These are phyloP conservation scores for Chlorella variabilis DNA, from an alignment of 163 green algal species.

Conservation along the genomic window DNA sequence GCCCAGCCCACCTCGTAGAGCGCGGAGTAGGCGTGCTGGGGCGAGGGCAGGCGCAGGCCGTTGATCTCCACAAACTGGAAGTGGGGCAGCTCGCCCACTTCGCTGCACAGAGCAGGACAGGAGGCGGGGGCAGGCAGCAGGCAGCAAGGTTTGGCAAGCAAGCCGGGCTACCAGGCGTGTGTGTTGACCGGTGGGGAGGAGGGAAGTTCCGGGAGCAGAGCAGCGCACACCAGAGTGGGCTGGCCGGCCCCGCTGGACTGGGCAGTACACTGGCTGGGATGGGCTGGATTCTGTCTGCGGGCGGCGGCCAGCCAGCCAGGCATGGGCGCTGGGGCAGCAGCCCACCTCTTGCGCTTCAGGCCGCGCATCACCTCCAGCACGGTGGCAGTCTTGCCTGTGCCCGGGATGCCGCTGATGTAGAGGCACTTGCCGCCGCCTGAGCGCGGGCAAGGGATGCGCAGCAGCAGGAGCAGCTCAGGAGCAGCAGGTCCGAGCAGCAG, in stretches of 20 bases:
- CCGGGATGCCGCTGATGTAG: slow-evolving; percentile 94
- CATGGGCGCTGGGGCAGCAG: too few species aligned
- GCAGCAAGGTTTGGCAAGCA: too few species aligned
- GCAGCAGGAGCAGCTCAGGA: neutral
- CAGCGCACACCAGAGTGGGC: too few species aligned
- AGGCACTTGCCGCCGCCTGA: slow-evolving; percentile 74
- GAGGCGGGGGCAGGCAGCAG: too few species aligned
- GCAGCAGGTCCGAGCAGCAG: neutral
- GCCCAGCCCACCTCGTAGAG: slow-evolving; percentile 84
- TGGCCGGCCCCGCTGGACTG: too few species aligned
- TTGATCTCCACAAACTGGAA: slow-evolving; percentile 95
- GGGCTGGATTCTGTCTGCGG: too few species aligned
- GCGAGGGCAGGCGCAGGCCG: slow-evolving; percentile 87
- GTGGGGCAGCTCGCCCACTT: slow-evolving; percentile 54
- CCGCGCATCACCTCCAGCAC: slow-evolving; percentile 80
- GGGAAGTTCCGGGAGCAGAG: too few species aligned
- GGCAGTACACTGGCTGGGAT: too few species aligned
- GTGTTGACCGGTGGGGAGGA: too few species aligned
- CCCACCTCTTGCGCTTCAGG: slow-evolving; percentile 38
- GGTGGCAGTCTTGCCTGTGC: slow-evolving; percentile 95
- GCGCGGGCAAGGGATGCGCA: too few species aligned
- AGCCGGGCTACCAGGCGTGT: too few species aligned
- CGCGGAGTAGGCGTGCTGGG: slow-evolving; percentile 88
- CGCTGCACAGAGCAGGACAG: neutral
- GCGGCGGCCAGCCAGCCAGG: too few species aligned